These are phyloP conservation scores for Annulohypoxylon moriforme DNA, from an alignment of 495 filamentous ascomycete species.

Conservation along the genomic window DNA sequence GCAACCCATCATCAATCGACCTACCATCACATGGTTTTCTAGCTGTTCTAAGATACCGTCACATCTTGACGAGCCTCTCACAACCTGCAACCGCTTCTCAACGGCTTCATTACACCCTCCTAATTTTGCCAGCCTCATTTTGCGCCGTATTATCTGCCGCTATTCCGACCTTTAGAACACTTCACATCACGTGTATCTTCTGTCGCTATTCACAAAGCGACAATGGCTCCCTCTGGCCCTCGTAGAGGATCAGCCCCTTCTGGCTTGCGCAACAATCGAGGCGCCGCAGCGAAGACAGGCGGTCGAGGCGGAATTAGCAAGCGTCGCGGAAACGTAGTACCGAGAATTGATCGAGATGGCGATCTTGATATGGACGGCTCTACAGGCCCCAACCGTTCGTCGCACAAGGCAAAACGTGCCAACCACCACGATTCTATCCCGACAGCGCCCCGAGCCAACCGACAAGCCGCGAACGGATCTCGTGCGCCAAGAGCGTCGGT, in stretches of 20 bases:
- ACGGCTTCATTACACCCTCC: constrained; percentile 1
- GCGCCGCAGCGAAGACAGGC: constrained; percentile 17
- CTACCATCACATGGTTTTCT: constrained; percentile 25
- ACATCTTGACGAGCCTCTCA: background rate
- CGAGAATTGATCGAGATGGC: constrained; percentile 78
- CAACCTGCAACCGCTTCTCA: background rate
- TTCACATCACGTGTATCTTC: background rate
- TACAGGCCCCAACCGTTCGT: constrained; percentile 50
- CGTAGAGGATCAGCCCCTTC: constrained; percentile 46
- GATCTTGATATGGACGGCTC: constrained; percentile 81
- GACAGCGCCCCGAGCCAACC: constrained; percentile 36
- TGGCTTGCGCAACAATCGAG: constrained; percentile 47
- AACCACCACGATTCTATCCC: constrained; percentile 23
- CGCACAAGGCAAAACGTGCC: constrained; percentile 40
- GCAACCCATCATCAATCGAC: background rate
- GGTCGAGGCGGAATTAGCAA: constrained; percentile 78
- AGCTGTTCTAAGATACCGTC: background rate
- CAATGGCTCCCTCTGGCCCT: constrained; percentile 55
- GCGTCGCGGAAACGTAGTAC: constrained; percentile 58
- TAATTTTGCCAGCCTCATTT: background rate
- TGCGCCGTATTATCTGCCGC: background rate
- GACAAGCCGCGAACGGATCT: constrained; percentile 42
- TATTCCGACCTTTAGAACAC: background rate
- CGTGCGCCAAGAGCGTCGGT: constrained; percentile 48
- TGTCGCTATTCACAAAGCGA: constrained; percentile 2